phyloP scores from a whole-genome alignment of 148 eudicot species.

The Simmondsia chinensis region DNA sequence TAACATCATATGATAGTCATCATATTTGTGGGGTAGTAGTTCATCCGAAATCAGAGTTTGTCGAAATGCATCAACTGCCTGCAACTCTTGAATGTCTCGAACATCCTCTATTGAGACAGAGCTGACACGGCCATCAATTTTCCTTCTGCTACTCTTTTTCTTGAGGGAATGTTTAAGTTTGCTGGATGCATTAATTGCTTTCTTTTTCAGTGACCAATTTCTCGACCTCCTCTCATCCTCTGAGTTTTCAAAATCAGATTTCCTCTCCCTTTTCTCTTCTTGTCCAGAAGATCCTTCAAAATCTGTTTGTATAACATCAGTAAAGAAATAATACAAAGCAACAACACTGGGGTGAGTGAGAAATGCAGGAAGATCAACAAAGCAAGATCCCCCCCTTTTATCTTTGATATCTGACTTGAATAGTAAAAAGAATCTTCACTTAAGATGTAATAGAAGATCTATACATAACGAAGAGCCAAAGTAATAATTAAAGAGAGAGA shows the following conservation, averaged over 20 bases:
- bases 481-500: too few species aligned
- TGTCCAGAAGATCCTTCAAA: constrained; percentile 75
- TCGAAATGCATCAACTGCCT: constrained; percentile 58
- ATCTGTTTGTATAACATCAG: too few species aligned
- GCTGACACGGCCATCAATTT: constrained; percentile 86
- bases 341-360: too few species aligned
- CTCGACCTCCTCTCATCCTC: constrained; percentile 93
- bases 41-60: constrained; percentile 56
- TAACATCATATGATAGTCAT: constrained; percentile 74
- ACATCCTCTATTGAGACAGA: constrained; percentile 92
- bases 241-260: constrained; percentile 84
- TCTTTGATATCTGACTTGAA: too few species aligned
- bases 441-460: too few species aligned
- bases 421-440: too few species aligned
- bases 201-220: constrained; percentile 79
- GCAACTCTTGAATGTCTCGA: constrained; percentile 76
- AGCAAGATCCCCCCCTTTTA: too few species aligned
- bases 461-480: too few species aligned
- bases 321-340: too few species aligned
- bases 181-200: constrained; percentile 87
- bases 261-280: constrained; percentile 87
- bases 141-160: constrained; percentile 80
- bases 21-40: constrained; percentile 46
- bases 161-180: constrained; percentile 82
- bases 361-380: too few species aligned